Evolutionary conservation across 78 protist genomes (phyloP).

Genomic region (Dictyostelium discoideum): DNA sequence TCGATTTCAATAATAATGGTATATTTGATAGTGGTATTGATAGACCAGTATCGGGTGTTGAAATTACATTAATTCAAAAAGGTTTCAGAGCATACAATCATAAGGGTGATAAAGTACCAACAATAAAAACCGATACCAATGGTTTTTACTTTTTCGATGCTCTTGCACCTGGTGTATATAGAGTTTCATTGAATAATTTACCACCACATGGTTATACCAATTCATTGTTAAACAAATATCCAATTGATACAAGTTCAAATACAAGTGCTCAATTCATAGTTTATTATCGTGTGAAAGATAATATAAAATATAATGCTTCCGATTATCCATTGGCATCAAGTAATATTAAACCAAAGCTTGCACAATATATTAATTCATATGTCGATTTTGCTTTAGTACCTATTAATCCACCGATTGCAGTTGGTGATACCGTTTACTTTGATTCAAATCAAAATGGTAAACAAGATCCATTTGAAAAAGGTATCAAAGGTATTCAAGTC

Average conservation of each 20-base stretch:
- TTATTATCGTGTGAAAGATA: not conserved
- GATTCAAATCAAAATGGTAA: not conserved
- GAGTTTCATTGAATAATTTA: not conserved
- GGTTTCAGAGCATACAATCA: not conserved
- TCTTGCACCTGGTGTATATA: constrained; percentile 5
- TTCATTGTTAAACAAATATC: not conserved
- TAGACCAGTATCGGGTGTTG: not conserved
- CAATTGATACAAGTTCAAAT: not conserved
- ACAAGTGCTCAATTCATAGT: not conserved
- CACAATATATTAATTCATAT: not conserved
- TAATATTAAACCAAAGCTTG: not conserved
- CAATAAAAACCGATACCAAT: not conserved
- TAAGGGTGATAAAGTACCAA: not conserved
- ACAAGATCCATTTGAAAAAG: not conserved
- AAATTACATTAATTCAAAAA: not conserved
- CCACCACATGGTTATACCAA: not conserved
- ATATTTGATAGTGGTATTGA: not conserved
- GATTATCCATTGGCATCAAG: not conserved
- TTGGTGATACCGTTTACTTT: not conserved
- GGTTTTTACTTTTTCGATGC: constrained; percentile 44
- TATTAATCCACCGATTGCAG: not conserved
- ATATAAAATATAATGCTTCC: not conserved
- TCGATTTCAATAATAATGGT: constrained; percentile 30
- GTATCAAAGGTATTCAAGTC: not conserved
- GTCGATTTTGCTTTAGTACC: not conserved